phyloP scores from a whole-genome alignment of 306 rosid species.

The Adenanthera pavonina region DNA sequence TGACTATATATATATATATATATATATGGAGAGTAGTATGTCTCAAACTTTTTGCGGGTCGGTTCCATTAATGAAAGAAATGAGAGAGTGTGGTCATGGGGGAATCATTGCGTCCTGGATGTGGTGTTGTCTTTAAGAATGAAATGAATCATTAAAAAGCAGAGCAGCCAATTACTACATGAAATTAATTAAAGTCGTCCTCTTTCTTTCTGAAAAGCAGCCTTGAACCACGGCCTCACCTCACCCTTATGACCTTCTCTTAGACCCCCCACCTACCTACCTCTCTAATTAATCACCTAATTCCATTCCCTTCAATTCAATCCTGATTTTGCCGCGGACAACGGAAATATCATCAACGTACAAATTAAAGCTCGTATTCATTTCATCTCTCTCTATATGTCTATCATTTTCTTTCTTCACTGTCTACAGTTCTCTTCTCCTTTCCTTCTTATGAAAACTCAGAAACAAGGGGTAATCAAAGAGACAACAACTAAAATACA shows the following conservation, averaged over 20 bases:
- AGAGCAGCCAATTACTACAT: conserved; percentile 23
- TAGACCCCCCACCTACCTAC: conserved; percentile 39
- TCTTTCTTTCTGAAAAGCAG: conserved; percentile 49
- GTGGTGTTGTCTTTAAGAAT: conserved; percentile 42
- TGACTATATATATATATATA: too few species aligned
- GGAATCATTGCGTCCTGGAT: conserved; percentile 10
- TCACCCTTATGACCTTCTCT: conserved; percentile 40
- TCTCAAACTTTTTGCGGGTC: too few species aligned
- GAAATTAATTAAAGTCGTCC: conserved; percentile 28
- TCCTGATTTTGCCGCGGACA: too few species aligned
- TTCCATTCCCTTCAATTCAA: neutral
- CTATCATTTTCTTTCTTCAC: conserved; percentile 12
- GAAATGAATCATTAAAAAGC: conserved; percentile 52
- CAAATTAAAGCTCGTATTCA: conserved; percentile 1
- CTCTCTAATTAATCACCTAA: conserved; percentile 31
- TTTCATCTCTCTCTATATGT: neutral
- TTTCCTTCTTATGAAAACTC: conserved; percentile 35
- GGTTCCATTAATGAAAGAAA: too few species aligned
- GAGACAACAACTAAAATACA: neutral
- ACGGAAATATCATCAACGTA: too few species aligned
- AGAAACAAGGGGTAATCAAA: conserved; percentile 29
- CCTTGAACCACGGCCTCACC: conserved; percentile 41
- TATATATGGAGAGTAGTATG: too few species aligned
- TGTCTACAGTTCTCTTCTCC: conserved; percentile 6
- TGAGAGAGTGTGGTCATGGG: neutral